Evolutionary conservation across 2,329 filamentous ascomycete species (phyloP), one percentile per base, ranked within the genome.

Genomic region (Alternaria viburni): DNA sequence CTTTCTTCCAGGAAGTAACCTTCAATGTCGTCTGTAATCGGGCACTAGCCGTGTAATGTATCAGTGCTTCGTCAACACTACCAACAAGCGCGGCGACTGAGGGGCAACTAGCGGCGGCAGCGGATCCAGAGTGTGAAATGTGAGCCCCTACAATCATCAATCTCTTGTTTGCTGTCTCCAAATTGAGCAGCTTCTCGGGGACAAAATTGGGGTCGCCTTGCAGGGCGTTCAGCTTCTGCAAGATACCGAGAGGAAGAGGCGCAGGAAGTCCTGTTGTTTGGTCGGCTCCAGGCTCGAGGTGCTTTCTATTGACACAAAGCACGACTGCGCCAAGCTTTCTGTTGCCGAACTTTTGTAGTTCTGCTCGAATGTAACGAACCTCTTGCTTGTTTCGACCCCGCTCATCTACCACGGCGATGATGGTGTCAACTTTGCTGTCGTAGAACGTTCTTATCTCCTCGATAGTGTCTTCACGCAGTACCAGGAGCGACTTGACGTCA

Each of bases 81-180:
- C 46, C 49, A n/a, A 63, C 61, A 25, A 63, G 23, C 2, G 56
- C 36, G 6, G 61, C 61, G 17, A 63, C 61, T 1, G 61, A 63
- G 2, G 61, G 61, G 30, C 55, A 63, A 11, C 23, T 28, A n/a
- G 26, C 21, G 9, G 61, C 43, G 9, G 61, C 49, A 30, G 13
- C 23, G 6, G 55, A 26, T 13, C 32, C 56, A 15, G 55, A 30
- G 21, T 59, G 47, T 21, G 55, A 59, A 9, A 63, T 51, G 32
- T 63, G 61, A n/a, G 61, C 61, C 0, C 61, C 61, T 15, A 59
- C 43, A 11, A 59, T 25, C 49, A 63, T 59, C 5, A 52, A 7
- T 21, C 15, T 25, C 21, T 30, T 21, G 21, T 21, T 21, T 21
- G 21, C 21, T 21, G 21, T 21, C 21, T 21, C 21, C 21, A 21